Evolutionary conservation across 2,329 filamentous ascomycete genomes (phyloP).

Genomic region (Stagonosporopsis tanaceti): DNA sequence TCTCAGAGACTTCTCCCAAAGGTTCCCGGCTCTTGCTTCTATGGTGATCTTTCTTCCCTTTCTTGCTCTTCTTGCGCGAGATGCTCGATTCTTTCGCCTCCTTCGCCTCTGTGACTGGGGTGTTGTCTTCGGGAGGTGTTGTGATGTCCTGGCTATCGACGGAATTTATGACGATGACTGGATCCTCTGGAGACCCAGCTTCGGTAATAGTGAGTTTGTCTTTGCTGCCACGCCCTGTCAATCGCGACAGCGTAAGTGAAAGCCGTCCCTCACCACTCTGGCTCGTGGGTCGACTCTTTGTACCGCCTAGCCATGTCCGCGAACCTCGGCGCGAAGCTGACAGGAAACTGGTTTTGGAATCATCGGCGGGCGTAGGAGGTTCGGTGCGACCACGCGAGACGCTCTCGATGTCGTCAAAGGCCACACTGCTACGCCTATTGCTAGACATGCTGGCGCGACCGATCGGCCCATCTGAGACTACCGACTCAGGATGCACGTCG

Average conservation of each 20-base stretch:
- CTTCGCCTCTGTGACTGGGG: conserved; percentile 35
- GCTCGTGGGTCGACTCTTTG: conserved; percentile 54
- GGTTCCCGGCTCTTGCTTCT: conserved; percentile 53
- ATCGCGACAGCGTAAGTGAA: conserved; percentile 51
- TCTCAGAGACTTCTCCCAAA: conserved; percentile 36
- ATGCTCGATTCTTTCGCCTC: conserved; percentile 35
- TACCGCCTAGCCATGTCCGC: conserved; percentile 40
- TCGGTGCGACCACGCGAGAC: conserved; percentile 43
- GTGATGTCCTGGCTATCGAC: conserved; percentile 16
- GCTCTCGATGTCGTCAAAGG: conserved; percentile 50
- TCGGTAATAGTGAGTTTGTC: conserved; percentile 48
- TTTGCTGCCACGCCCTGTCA: conserved; percentile 53
- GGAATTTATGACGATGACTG: conserved; percentile 39
- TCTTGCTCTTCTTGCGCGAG: conserved; percentile 42
- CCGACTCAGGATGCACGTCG: conserved; percentile 27
- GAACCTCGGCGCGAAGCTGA: conserved; percentile 45
- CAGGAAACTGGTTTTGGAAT: conserved; percentile 46
- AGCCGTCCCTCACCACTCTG: conserved; percentile 52
- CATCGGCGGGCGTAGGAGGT: conserved; percentile 55
- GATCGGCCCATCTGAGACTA: conserved; percentile 29
- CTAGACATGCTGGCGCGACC: conserved; percentile 50
- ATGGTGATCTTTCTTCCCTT: conserved; percentile 45
- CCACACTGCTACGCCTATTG: conserved; percentile 50
- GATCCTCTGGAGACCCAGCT: conserved; percentile 30
- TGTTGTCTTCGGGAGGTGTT: conserved; percentile 15